Conservation (phyloP, 441 rosid genomes). For the Mallotus japonicus region DNA sequence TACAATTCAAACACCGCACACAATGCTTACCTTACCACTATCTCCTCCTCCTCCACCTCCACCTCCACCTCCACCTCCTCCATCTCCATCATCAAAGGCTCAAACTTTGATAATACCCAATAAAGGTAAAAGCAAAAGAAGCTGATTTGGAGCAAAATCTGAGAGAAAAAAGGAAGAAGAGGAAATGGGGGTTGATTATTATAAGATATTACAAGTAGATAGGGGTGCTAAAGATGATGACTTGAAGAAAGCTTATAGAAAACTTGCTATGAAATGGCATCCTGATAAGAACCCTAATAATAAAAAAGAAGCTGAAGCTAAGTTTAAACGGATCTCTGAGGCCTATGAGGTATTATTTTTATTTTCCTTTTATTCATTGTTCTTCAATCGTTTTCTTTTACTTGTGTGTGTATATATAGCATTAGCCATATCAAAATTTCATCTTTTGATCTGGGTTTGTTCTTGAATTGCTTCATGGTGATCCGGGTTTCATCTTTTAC, state of each 20-base stretch:
- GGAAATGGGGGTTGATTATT: conserved; percentile 76
- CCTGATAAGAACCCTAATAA: conserved; percentile 79
- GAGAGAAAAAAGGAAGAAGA: conserved; percentile 7
- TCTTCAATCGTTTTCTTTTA: neutral
- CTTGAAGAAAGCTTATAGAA: conserved; percentile 75
- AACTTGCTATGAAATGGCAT: conserved; percentile 89
- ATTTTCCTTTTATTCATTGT: neutral
- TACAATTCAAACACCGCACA: too few species aligned
- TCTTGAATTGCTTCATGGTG: neutral
- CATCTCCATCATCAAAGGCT: neutral
- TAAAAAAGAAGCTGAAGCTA: conserved; percentile 80
- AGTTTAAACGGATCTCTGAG: conserved; percentile 82
- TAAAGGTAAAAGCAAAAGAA: neutral
- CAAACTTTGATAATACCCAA: neutral
- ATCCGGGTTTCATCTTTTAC: neutral
- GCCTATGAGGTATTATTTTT: conserved; percentile 60
- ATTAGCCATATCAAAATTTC: neutral
- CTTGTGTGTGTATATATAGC: neutral
- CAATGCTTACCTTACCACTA: neutral
- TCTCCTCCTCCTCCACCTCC: neutral
- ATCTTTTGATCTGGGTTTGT: neutral
- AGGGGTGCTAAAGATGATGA: conserved; percentile 67
- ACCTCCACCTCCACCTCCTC: neutral
- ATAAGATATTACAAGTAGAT: conserved; percentile 68
- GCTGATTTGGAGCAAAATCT: neutral